phyloP scores from a whole-genome alignment of 192 early-diverging fungal species.

The Mortierella hygrophila region DNA sequence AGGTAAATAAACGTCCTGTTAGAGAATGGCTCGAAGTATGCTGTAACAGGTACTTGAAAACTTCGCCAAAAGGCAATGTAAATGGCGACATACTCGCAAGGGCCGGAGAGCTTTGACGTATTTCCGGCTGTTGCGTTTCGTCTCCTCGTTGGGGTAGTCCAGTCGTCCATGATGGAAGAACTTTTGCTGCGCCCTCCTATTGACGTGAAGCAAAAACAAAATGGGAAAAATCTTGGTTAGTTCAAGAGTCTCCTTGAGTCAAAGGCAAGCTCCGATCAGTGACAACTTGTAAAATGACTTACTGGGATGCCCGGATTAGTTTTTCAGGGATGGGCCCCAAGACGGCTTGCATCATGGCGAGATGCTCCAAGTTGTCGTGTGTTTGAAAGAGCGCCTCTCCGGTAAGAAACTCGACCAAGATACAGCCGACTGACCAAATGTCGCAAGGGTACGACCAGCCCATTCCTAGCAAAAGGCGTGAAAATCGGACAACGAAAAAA shows the following conservation, averaged over 20 bases:
- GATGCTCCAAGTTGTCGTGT: slow-evolving; percentile 96
- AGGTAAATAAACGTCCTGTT: too few relatives aligned
- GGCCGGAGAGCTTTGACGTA: slow-evolving; percentile 71
- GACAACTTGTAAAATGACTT: slow-evolving; percentile 1
- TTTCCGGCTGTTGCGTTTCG: slow-evolving; percentile 66
- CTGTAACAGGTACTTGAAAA: too few relatives aligned
- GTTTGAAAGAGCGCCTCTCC: slow-evolving; percentile 98
- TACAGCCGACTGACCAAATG: slow-evolving; percentile 98
- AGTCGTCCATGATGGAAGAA: slow-evolving; percentile 65
- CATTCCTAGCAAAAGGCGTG: slow-evolving; percentile 50
- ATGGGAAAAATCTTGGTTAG: not conserved
- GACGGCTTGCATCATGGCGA: slow-evolving; percentile 96
- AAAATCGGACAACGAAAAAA: not conserved
- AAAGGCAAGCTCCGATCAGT: not conserved
- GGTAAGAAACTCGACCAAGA: slow-evolving; percentile 94
- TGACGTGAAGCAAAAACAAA: not conserved
- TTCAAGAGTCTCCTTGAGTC: not conserved
- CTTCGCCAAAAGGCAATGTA: not conserved
- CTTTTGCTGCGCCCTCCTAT: slow-evolving; percentile 57
- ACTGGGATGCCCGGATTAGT: slow-evolving; percentile 68
- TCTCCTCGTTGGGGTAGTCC: slow-evolving; percentile 68
- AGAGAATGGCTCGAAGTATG: too few relatives aligned
- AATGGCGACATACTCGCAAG: slow-evolving; percentile 60
- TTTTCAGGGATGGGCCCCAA: slow-evolving; percentile 82
- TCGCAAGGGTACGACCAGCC: slow-evolving; percentile 98